Base-by-base conservation (phyloP, 163 green algal genomes). In the Scenedesmus sp. region DNA sequence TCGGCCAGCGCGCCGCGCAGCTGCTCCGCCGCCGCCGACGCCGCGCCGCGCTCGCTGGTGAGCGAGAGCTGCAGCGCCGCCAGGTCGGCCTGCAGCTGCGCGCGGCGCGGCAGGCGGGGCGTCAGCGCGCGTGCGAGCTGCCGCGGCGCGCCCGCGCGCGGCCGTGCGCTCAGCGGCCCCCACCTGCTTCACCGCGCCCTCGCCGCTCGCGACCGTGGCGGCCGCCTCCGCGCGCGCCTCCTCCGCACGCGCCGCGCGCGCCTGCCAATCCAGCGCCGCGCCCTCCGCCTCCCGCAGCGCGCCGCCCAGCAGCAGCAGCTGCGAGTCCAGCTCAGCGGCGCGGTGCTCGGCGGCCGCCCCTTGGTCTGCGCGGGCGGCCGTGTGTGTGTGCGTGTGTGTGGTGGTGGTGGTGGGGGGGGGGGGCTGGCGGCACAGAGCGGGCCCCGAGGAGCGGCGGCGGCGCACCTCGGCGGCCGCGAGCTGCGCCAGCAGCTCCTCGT, bases 121-220 rank as follows among this genome's bases (percentile, higher is more conserved):
- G 54, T 42, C 20, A 45, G 48, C 45, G 26, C 42, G 31, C 22
- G 39, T 10, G 39, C 39, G 39, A 6, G 39, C 39, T 15, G 39
- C 7, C 39, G 10, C 7, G 39, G 39, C 7, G 7, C 6, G 39
- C 10, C 13, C 17, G 44, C 60, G 39, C 28, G 44, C 29, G 44
- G 4, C 3, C 28, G 4, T 33, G 44, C 28, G 31, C 60, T 39
- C 71, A 51, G 3, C 63, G n/a, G n/a, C 3, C 20, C 84, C 39
- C 70, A 88, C 85, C 80, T 90, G 85, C 72, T 83, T 79, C 4
- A 80, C 75, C 34, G 67, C 75, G 7, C 66, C 66, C 67, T 88
- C 85, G 33, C 62, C 75, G 20, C 56, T 31, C n/a, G 69, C 20
- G 15, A 72, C 28, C 62, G 77, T 63, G 26, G 65, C 26, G 9